Evolutionary conservation across 768 basidiomycete species (phyloP), one percentile per base, ranked within the genome.

Genomic region (Holtermanniella nyarrowii): DNA sequence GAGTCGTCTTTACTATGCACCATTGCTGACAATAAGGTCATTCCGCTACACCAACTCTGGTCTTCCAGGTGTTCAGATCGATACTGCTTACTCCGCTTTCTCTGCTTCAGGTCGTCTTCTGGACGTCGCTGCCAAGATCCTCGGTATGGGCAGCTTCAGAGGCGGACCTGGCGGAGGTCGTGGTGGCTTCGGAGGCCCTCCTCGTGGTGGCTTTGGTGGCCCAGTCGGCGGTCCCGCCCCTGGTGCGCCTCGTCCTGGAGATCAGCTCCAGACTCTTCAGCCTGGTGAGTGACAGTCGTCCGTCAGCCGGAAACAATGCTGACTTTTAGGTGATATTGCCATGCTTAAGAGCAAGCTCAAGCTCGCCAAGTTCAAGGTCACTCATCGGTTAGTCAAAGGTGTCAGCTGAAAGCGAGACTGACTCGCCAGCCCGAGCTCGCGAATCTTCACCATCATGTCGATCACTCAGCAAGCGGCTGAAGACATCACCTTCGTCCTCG

Each of bases 31-130:
- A 18, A 14, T 4, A 21, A 63, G 61, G 46, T 68, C 66, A 0
- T 68, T 65, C 61, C 56, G 66, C 23, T 62, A 54, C 53, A 68
- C 66, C 20, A 45, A 57, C 16, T 53, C 57, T 16, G 52, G 59
- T 2, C 44, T 54, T 24, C 63, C 66, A 3, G 66, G 63, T 11
- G 48, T 68, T 25, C 57, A 72, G 58, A 58, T 72, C 57, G 69
- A 72, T 55, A 71, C 69, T 14, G 71, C 71, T 3, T 71, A 72
- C 48, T 67, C 66, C 3, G 69, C 69, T 4, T 72, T 72, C 51
- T 52, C 68, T 24, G 48, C 59, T 22, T 55, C 63, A 10, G 71
- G 71, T n/a, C 58, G 56, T 20, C 50, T 70, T 11, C 49, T 56
- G 47, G 60, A 66, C 4, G 58, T 72, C 39, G 59, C 60, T 26